Percentiles rank a stretch among this genome's conserved stretches.
phyloP scores from a whole-genome alignment of 1,284 basidiomycete species.

The Cutaneotrichosporon cutaneum region DNA sequence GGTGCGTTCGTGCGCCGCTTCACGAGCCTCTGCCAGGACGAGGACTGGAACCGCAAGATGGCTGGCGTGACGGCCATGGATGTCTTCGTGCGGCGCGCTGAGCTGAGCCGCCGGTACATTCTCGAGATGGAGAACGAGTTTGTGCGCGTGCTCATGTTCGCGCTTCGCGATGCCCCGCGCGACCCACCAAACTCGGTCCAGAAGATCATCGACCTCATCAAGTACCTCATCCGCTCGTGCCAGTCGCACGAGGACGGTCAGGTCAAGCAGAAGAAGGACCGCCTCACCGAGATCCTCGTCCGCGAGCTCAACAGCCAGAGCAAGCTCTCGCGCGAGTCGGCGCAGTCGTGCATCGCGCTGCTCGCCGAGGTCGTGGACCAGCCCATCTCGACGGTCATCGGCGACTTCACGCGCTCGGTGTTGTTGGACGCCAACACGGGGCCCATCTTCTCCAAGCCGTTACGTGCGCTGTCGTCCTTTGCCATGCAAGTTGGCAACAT shows the following conservation, averaged over 20 bases:
- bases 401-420: conserved; percentile 76
- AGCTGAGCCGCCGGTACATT: conserved; percentile 76
- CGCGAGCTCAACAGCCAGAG: conserved; percentile 87
- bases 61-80: conserved; percentile 82
- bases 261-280: conserved; percentile 50
- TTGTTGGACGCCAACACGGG: conserved; percentile 62
- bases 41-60: conserved; percentile 80
- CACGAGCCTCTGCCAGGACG: conserved; percentile 80
- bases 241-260: conserved; percentile 55
- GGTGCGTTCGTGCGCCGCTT: conserved; percentile 78
- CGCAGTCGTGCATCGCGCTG: conserved; percentile 77
- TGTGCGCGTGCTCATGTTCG: conserved; percentile 84
- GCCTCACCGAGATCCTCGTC: conserved; percentile 80
- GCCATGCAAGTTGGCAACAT: conserved; percentile 98
- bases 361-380: conserved; percentile 73
- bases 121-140: conserved; percentile 87
- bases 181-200: conserved; percentile 83
- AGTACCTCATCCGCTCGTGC: conserved; percentile 71
- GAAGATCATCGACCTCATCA: conserved; percentile 75
- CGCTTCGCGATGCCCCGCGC: conserved; percentile 91
- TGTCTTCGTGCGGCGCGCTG: conserved; percentile 69
- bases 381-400: conserved; percentile 72
- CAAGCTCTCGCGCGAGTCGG: conserved; percentile 77
- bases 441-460: conserved; percentile 91
- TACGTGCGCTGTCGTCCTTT: conserved; percentile 94